Conservation (phyloP, 768 basidiomycete genomes). For the Favolaschia claudopus region DNA sequence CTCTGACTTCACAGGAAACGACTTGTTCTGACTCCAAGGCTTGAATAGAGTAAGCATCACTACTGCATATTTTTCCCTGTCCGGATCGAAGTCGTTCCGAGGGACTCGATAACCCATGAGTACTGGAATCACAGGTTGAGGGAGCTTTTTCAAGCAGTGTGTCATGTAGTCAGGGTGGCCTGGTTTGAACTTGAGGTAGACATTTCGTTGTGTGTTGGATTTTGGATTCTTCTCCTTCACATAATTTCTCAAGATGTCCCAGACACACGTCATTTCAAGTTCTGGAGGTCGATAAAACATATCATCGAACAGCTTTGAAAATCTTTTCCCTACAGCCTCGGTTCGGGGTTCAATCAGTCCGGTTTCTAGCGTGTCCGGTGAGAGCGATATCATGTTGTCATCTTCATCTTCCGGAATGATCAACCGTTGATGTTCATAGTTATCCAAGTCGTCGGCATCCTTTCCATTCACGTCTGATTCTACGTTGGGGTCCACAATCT, state of each 20-base stretch:
- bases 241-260: not conserved
- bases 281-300: not conserved
- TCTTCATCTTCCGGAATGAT: no score
- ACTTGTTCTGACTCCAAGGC: not conserved
- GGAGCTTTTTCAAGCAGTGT: not conserved
- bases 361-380: no score
- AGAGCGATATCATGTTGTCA: no score
- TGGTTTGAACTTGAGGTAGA: not conserved
- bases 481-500: no score
- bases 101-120: no score
- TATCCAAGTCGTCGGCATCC: no score
- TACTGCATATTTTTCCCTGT: not conserved
- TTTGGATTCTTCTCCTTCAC: no score
- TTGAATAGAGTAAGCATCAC: not conserved
- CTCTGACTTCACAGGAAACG: not conserved
- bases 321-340: no score
- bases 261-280: not conserved
- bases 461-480: no score
- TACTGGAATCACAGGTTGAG: not conserved
- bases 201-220: not conserved
- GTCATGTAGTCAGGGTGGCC: not conserved
- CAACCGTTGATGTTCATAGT: no score
- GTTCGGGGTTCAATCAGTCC: no score
- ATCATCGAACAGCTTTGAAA: not conserved
- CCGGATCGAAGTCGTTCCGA: not conserved